A percentile compares a stretch with the other conserved stretches of the same genome.
phyloP scores from a whole-genome alignment of 2,329 filamentous ascomycete species.

The Tolypocladium sp. region DNA sequence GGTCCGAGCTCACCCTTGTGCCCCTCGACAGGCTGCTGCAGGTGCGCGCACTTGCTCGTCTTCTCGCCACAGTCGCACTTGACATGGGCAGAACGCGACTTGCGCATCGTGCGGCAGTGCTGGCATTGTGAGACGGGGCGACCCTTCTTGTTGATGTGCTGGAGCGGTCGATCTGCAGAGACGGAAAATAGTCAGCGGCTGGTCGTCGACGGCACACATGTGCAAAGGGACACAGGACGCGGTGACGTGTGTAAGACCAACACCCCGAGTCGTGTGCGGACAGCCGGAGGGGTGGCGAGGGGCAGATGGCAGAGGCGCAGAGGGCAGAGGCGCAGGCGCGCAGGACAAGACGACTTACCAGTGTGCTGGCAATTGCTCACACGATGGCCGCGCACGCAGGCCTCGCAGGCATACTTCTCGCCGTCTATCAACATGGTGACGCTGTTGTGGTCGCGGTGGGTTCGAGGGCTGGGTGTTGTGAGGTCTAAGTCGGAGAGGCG shows the following conservation, averaged over 20 bases:
- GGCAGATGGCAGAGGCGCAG: constrained; percentile 1
- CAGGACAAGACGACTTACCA: constrained; percentile 51
- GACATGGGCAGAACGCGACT: constrained; percentile 87
- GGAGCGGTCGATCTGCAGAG: constrained; percentile 70
- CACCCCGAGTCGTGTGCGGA: not conserved
- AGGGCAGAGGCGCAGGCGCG: constrained; percentile 4
- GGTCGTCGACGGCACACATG: not conserved
- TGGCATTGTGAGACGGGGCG: constrained; percentile 95
- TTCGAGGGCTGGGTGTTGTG: not conserved
- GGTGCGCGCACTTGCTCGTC: constrained; percentile 59
- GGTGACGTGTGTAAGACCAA: not conserved
- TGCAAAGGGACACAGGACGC: not conserved
- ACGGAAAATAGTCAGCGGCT: constrained; percentile 12
- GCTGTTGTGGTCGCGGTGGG: not conserved
- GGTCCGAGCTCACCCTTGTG: constrained; percentile 43
- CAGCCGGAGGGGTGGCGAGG: not conserved
- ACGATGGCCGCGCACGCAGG: constrained; percentile 95
- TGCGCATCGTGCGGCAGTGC: constrained; percentile 92
- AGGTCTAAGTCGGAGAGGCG: not conserved
- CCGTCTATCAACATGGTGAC: constrained; percentile 73
- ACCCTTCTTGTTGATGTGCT: constrained; percentile 96
- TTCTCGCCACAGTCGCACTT: constrained; percentile 98
- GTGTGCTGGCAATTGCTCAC: constrained; percentile 97
- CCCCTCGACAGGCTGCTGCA: constrained; percentile 47
- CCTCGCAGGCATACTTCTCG: constrained; percentile 96